Evolutionary conservation across 257 asterid genomes (phyloP).

Genomic region (Salvia hispanica): DNA sequence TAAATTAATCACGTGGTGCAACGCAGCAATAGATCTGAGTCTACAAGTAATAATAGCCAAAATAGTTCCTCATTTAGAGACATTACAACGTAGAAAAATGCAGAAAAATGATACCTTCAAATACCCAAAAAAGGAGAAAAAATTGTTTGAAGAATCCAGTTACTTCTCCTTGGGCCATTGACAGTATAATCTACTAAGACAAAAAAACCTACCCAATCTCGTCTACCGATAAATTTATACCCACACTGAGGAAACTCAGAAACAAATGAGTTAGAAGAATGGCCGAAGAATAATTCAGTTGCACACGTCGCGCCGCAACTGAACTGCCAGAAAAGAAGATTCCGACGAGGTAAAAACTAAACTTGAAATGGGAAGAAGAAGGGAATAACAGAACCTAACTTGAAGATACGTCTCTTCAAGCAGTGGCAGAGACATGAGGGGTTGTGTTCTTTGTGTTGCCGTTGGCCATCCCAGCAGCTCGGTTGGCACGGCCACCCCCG

Average conservation of each 20-base stretch:
- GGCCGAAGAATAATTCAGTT: constrained; percentile 28
- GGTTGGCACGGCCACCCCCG: constrained; percentile 53
- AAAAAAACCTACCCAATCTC: constrained; percentile 24
- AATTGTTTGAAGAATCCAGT: constrained; percentile 17
- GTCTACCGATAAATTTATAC: constrained; percentile 36
- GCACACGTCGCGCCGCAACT: constrained; percentile 15
- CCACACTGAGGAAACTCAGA: constrained; percentile 32
- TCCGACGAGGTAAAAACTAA: constrained; percentile 14
- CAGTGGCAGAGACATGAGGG: constrained; percentile 72
- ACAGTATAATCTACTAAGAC: constrained; percentile 24
- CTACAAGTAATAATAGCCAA: background rate
- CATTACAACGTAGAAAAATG: background rate
- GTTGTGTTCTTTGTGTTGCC: constrained; percentile 54
- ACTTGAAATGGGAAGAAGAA: background rate
- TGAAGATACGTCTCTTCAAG: constrained; percentile 48
- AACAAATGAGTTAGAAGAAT: constrained; percentile 31
- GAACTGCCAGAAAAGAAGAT: constrained; percentile 13
- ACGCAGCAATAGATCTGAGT: background rate
- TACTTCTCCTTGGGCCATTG: constrained; percentile 7
- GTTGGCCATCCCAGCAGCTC: constrained; percentile 56
- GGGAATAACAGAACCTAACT: constrained; percentile 20
- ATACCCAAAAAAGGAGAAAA: background rate
- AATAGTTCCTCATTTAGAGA: background rate
- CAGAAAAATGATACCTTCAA: constrained; percentile 2
- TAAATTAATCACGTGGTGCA: too few relatives aligned